Conservation (phyloP, 345 rosid genomes). For the Populus simonii region DNA sequence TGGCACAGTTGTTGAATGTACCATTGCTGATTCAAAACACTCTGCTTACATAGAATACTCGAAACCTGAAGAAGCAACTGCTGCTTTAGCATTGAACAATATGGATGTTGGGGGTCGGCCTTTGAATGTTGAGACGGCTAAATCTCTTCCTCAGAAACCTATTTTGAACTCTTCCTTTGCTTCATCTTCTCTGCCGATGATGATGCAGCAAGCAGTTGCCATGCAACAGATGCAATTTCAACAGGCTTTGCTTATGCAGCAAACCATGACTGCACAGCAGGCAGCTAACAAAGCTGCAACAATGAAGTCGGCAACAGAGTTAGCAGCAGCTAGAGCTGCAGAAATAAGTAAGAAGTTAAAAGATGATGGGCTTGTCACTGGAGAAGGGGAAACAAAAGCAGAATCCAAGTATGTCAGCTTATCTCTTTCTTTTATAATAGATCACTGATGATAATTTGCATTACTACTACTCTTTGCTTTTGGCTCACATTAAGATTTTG, state of each 20-base stretch:
- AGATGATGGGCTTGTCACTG: constrained; percentile 68
- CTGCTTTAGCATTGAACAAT: constrained; percentile 84
- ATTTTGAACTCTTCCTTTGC: constrained; percentile 42
- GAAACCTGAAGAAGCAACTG: constrained; percentile 85
- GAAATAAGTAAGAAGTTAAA: constrained; percentile 87
- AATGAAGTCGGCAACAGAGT: constrained; percentile 97
- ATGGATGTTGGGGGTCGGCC: constrained; percentile 95
- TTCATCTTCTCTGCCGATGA: constrained; percentile 84
- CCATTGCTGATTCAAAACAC: constrained; percentile 81
- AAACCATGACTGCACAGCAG: constrained; percentile 91
- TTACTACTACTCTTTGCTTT: not conserved
- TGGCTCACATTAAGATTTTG: not conserved
- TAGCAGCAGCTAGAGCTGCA: constrained; percentile 96
- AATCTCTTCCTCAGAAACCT: constrained; percentile 80
- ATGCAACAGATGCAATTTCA: constrained; percentile 99
- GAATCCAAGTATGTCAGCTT: constrained; percentile 54
- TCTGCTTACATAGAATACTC: constrained; percentile 86
- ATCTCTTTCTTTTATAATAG: not conserved
- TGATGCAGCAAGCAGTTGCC: constrained; percentile 99
- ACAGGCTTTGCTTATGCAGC: constrained; percentile 96
- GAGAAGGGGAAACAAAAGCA: constrained; percentile 52
- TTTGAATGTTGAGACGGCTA: constrained; percentile 93
- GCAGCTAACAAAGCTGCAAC: constrained; percentile 92
- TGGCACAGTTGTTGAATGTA: constrained; percentile 83
- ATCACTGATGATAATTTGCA: not conserved